Conservation (phyloP, 306 rosid genomes). For the Castanospermum australe region DNA sequence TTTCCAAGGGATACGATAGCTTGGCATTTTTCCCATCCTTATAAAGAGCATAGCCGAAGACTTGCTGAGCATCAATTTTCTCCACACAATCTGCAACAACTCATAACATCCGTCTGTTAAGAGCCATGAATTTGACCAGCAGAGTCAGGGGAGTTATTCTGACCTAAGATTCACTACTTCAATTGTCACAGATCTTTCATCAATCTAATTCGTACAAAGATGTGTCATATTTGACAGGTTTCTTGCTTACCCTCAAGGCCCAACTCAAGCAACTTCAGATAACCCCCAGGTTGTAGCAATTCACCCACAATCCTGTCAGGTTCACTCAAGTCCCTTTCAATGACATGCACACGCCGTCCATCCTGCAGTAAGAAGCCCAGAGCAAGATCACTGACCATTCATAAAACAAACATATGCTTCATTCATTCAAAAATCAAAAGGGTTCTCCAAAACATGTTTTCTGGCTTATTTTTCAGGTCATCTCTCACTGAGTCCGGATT, state of each 20-base stretch:
- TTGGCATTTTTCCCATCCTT: constrained; percentile 53
- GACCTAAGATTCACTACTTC: neutral
- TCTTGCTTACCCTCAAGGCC: constrained; percentile 67
- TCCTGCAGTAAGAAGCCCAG: constrained; percentile 36
- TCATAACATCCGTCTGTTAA: constrained; percentile 4
- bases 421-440: neutral
- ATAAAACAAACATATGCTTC: constrained; percentile 17
- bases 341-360: constrained; percentile 59
- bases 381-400: neutral
- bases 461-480: neutral
- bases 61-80: constrained; percentile 75
- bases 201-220: neutral
- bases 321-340: constrained; percentile 69
- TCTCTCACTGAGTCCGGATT: neutral
- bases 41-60: constrained; percentile 76
- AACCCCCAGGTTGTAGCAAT: constrained; percentile 89
- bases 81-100: constrained; percentile 63
- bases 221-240: neutral
- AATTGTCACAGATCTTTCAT: neutral
- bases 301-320: constrained; percentile 92
- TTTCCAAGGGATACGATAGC: constrained; percentile 49
- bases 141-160: neutral
- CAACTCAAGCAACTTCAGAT: constrained; percentile 71
- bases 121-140: neutral
- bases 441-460: neutral